These are phyloP conservation scores for Gossypium laxum DNA, from an alignment of 441 rosid species.

Conservation along the genomic window DNA sequence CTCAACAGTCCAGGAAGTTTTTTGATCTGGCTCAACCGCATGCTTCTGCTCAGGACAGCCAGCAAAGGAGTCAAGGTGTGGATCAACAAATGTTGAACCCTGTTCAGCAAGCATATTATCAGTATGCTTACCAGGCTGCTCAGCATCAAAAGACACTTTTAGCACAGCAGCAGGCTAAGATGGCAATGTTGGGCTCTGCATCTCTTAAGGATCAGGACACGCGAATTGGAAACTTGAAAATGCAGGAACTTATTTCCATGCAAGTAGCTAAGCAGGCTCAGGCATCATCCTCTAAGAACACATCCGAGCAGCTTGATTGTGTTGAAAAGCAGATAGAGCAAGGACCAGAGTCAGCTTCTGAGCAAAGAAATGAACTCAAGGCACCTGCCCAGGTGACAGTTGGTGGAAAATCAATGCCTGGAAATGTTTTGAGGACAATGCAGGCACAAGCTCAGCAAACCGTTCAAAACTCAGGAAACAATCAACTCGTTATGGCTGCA, in stretches of 20 bases:
- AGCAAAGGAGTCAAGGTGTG: constrained; percentile 46
- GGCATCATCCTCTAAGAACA: constrained; percentile 72
- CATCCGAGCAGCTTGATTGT: constrained; percentile 55
- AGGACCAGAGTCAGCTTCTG: constrained; percentile 42
- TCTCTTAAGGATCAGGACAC: constrained; percentile 62
- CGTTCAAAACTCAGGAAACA: constrained; percentile 50
- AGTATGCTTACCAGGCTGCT: constrained; percentile 59
- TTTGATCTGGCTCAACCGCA: constrained; percentile 68
- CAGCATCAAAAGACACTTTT: constrained; percentile 66
- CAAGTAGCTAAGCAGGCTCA: constrained; percentile 68
- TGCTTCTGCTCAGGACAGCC: constrained; percentile 57
- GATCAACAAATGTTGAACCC: constrained; percentile 76
- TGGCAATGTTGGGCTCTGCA: constrained; percentile 51
- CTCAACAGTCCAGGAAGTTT: constrained; percentile 75
- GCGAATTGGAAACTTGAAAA: constrained; percentile 55
- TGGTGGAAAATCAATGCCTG: constrained; percentile 50
- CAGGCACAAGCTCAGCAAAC: constrained; percentile 62
- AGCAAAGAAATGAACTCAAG: constrained; percentile 59
- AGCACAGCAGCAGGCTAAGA: constrained; percentile 60
- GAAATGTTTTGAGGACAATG: constrained; percentile 56
- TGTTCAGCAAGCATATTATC: constrained; percentile 78
- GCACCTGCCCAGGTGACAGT: constrained; percentile 39
- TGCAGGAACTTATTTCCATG: constrained; percentile 74
- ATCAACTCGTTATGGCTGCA: constrained; percentile 64
- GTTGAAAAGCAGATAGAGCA: constrained; percentile 67